Conservation (phyloP, 2,329 filamentous ascomycete genomes). For the Penicillium decumbens region DNA sequence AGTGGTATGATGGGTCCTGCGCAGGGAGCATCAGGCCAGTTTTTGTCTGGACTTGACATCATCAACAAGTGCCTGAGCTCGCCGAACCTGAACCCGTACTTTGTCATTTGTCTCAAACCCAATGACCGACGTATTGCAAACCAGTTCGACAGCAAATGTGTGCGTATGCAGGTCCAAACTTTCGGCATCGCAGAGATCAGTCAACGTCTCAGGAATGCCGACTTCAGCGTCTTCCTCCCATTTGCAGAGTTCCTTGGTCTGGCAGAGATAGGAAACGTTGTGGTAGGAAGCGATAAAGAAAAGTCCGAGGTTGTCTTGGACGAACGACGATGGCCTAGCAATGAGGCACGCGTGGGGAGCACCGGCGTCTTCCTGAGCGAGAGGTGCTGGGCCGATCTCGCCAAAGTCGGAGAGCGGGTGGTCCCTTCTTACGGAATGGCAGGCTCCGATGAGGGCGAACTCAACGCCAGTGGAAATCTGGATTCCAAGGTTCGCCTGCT, state of each 20-base stretch:
- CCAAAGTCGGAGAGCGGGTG: conserved; percentile 63
- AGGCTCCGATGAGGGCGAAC: conserved; percentile 54
- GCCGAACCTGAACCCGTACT: conserved; percentile 85
- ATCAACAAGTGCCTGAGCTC: conserved; percentile 81
- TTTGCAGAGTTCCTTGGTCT: conserved; percentile 93
- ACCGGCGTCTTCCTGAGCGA: conserved; percentile 96
- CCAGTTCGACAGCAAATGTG: conserved; percentile 98
- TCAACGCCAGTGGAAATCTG: conserved; percentile 48
- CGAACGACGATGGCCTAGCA: conserved; percentile 84
- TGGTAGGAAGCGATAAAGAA: conserved; percentile 88
- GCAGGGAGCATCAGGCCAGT: conserved; percentile 89
- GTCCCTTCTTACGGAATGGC: conserved; percentile 57
- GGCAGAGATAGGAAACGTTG: conserved; percentile 73
- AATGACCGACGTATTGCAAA: conserved; percentile 97
- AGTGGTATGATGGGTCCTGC: conserved; percentile 44
- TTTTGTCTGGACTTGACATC: conserved; percentile 81
- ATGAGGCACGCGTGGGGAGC: conserved; percentile 83
- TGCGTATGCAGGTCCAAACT: conserved; percentile 87
- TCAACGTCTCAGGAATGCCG: conserved; percentile 82
- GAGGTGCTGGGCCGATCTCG: conserved; percentile 87
- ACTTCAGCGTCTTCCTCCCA: conserved; percentile 92
- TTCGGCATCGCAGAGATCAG: conserved; percentile 97
- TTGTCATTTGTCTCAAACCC: conserved; percentile 94
- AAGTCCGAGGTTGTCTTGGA: conserved; percentile 89
- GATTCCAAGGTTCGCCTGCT: conserved; percentile 57